Base-by-base conservation (phyloP, 306 rosid species). In the Geum urbanum region DNA sequence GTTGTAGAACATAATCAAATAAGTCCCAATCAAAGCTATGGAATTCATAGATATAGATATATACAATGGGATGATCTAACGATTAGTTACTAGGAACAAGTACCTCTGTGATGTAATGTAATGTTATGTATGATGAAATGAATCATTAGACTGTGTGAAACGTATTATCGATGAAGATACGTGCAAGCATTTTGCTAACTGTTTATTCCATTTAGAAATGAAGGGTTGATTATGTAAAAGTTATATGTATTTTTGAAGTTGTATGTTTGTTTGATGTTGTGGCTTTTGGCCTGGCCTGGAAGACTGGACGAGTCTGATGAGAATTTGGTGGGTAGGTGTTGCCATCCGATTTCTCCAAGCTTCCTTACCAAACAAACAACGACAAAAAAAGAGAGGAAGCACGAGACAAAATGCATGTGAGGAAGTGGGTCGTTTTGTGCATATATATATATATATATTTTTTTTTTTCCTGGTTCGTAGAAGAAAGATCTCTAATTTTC, bases 1-100 rank as follows among this genome's bases (percentile, higher is more conserved):
- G 82, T 76, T 87, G 46, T 5, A 83, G 82, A 81, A 86, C 84
- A 72, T 78, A 81, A 16, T 8, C 70, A 56, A 3, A 75, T 77
- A 80, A 80, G 70, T 18, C 67, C 77, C 65, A 22, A 12, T 62
- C 18, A 62, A 62, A 57, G 9, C 32, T 69, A 19, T 54, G 77
- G 67, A 72, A 75, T 69, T 78, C 68, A 43, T 70, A 57, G 1
- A 7, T 39, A 5, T 50, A n/a, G n/a, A 53, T 52, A 45, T 2
- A 32, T 32, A 32, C 37, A 32, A 32, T 4, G 60, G 60, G 32
- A 22, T 69, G 77, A 79, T 66, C 80, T 78, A 51, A 74, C 74
- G 63, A 14, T 27, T 48, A 45, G 52, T 47, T 39, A 16, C 47
- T 39, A 20, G 13, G 37, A 32, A 32, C 37, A 32, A 27, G 2